A percentile compares a stretch with the other conserved stretches of the same genome.
phyloP scores from a whole-genome alignment of 352 stramenopile species.

The Aphanomyces invadans region DNA sequence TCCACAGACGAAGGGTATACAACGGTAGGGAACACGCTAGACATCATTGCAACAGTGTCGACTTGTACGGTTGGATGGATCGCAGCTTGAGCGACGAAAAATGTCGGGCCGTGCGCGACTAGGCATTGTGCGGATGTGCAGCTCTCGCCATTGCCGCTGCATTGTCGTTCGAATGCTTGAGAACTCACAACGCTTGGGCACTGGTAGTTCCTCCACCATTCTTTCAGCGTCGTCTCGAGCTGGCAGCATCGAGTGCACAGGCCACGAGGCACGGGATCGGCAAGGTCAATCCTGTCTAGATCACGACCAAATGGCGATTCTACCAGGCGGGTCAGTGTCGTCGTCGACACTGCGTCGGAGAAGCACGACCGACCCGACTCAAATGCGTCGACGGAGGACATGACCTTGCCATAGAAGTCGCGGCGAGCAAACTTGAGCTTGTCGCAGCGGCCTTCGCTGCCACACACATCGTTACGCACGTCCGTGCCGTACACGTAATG shows the following conservation, averaged over 20 bases:
- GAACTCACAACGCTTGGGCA: no score
- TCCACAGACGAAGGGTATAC: neutral
- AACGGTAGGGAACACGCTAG: neutral
- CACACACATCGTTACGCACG: constrained; percentile 4
- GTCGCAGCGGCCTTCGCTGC: neutral
- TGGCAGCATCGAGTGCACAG: constrained; percentile 14
- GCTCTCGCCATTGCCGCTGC: neutral
- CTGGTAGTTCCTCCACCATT: constrained; percentile 7
- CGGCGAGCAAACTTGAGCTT: neutral
- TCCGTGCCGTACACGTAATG: constrained; percentile 3
- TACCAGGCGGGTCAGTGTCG: neutral
- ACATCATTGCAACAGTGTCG: neutral
- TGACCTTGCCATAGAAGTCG: neutral
- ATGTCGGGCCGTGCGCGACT: neutral
- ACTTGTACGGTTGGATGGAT: neutral
- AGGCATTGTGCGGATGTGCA: constrained; percentile 8
- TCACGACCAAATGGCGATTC: constrained; percentile 8
- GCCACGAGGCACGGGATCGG: neutral
- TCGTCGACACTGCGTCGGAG: neutral
- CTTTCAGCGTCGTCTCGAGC: neutral
- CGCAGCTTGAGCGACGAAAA: neutral
- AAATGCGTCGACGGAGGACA: neutral
- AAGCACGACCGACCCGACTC: neutral
- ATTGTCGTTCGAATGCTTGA: neutral
- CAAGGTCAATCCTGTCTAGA: neutral